Conservation (phyloP, 441 rosid genomes). For the Arabidopsis hybrid region DNA sequence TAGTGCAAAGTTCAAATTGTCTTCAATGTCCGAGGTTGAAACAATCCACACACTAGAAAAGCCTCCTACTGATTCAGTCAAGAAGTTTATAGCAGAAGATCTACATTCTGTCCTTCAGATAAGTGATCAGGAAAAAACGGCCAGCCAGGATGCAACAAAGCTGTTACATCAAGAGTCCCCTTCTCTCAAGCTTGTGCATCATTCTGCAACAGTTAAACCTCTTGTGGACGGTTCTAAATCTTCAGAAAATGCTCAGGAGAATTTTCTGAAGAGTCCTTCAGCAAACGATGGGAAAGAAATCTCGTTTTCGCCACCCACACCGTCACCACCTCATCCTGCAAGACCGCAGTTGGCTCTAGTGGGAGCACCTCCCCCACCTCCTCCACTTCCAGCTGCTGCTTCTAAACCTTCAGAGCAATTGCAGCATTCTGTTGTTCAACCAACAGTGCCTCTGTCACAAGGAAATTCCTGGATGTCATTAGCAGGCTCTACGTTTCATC, state of each 20-base stretch:
- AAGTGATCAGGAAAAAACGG: slow-evolving; percentile 36
- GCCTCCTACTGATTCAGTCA: slow-evolving; percentile 43
- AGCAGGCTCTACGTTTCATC: slow-evolving; percentile 29
- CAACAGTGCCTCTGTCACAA: slow-evolving; percentile 40
- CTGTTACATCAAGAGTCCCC: slow-evolving; percentile 45
- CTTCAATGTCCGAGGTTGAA: slow-evolving; percentile 46
- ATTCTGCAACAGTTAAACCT: slow-evolving; percentile 48
- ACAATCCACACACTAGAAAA: slow-evolving; percentile 41
- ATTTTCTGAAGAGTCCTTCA: slow-evolving; percentile 19
- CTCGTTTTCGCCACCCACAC: slow-evolving; percentile 44
- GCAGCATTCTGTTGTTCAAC: slow-evolving; percentile 43
- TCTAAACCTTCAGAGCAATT: slow-evolving; percentile 44
- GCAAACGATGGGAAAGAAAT: slow-evolving; percentile 35
- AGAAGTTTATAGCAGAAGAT: slow-evolving; percentile 44
- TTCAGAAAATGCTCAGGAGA: slow-evolving; percentile 34
- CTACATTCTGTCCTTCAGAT: slow-evolving; percentile 40
- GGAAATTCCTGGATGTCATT: slow-evolving; percentile 47
- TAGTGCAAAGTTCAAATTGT: slow-evolving; percentile 44
- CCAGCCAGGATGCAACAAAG: slow-evolving; percentile 41
- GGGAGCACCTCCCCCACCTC: slow-evolving; percentile 46
- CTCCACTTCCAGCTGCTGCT: slow-evolving; percentile 39
- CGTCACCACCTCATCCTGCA: slow-evolving; percentile 52
- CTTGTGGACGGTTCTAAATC: slow-evolving; percentile 40
- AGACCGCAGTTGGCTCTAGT: slow-evolving; percentile 33
- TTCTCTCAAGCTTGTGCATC: slow-evolving; percentile 40